Evolutionary conservation across 352 stramenopile species (phyloP).

Genomic region (Globisporangium parvum): DNA sequence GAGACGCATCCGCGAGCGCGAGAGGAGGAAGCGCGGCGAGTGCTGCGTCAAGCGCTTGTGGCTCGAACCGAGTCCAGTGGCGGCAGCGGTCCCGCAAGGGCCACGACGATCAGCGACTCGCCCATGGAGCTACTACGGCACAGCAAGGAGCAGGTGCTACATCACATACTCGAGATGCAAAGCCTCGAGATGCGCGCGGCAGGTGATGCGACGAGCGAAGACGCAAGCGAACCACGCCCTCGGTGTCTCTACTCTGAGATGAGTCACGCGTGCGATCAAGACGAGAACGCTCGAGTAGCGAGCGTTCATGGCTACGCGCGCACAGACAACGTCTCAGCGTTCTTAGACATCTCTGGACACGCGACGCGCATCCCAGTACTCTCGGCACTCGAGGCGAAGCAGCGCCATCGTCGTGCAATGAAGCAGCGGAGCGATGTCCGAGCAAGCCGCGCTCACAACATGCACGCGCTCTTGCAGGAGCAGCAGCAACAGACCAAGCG

Average conservation of each 20-base stretch:
- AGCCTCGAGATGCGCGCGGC: neutral
- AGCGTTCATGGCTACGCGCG: slow-evolving; percentile 24
- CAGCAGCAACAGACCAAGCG: slow-evolving; percentile 24
- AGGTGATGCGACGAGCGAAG: neutral
- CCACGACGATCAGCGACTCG: neutral
- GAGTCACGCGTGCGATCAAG: neutral
- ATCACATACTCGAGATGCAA: slow-evolving; percentile 3
- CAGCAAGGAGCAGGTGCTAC: slow-evolving; percentile 5
- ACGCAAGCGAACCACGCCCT: neutral
- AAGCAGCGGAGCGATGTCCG: slow-evolving; percentile 15
- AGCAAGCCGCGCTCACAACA: slow-evolving; percentile 17
- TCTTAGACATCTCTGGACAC: slow-evolving; percentile 22
- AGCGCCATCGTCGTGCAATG: slow-evolving; percentile 12
- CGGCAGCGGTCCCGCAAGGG: neutral
- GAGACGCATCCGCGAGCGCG: slow-evolving; percentile 22
- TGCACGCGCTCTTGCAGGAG: slow-evolving; percentile 19
- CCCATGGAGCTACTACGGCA: slow-evolving; percentile 6
- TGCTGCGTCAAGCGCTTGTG: slow-evolving; percentile 28
- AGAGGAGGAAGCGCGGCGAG: slow-evolving; percentile 30
- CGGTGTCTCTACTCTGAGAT: neutral
- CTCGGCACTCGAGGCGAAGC: slow-evolving; percentile 11
- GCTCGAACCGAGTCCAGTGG: slow-evolving; percentile 1
- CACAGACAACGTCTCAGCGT: slow-evolving; percentile 1
- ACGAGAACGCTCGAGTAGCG: neutral
- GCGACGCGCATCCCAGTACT: slow-evolving; percentile 21